Base-by-base conservation (phyloP, 2,329 filamentous ascomycete genomes). In the Zasmidium cellare region DNA sequence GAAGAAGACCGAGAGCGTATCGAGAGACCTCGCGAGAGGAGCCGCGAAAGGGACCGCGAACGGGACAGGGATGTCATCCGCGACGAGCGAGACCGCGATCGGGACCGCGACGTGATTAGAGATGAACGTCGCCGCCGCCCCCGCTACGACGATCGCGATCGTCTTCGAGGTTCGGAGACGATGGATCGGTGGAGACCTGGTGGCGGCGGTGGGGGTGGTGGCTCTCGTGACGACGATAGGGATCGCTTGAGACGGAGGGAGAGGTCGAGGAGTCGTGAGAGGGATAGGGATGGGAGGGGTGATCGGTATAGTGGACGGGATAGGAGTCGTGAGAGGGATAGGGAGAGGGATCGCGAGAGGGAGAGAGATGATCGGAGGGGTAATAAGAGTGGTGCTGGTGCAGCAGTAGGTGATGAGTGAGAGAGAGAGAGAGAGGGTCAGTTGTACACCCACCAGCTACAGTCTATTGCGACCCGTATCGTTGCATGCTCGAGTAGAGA, bases 111-210 rank as follows among this genome's bases (percentile, higher is more conserved):
- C 16, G 35, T 41, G 31, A 53, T 53, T 25, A 25, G 51, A 46
- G 51, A 53, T 22, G 51, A 53, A 20, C 51, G 51, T 44, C 46
- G 53, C 23, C 53, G 57, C n/a, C 41, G 60, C 12, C 38, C 53
- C 25, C 58, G 60, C 18, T 63, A 56, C 28, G 65, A 67, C 0
- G 60, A 62, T n/a, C 65, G 72, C 2, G 71, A 69, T 7, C 62
- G 53, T 24, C 46, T 48, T 28, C 46, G 53, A 24, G 48, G 53
- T 14, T 46, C 47, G 2, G 59, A 64, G 16, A 56, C 54, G 7
- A 11, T 22, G 28, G 72, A 74, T 62, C 68, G 72, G 7, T 74
- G 72, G 51, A 64, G 73, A 3, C 72, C 72, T n/a, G 66, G 71
- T 20, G 63, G 68, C n/a, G 61, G 65, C 23, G 55, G 25, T 9